Conservation (phyloP, 495 filamentous ascomycete genomes). For the Lasiosphaeriaceae sp. region DNA sequence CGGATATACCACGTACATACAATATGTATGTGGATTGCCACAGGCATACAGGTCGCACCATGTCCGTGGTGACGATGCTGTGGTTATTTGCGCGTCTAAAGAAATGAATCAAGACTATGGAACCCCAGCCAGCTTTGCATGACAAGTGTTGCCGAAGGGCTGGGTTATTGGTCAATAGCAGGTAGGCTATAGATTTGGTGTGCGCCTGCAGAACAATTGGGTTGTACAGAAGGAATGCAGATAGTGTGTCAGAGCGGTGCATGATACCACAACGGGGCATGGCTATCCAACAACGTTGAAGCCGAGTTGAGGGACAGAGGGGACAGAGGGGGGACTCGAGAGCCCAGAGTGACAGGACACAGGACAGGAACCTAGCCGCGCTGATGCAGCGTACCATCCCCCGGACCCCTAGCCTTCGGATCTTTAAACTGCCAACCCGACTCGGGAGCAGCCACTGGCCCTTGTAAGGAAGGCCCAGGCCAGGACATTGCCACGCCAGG, state of each 20-base stretch:
- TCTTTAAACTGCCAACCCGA: not conserved
- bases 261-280: constrained; percentile 12
- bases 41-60: not conserved
- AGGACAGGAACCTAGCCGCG: not conserved
- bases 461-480: not conserved
- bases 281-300: not conserved
- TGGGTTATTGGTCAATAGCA: constrained; percentile 18
- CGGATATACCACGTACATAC: not conserved
- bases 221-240: constrained; percentile 25
- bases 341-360: no score
- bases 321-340: no score
- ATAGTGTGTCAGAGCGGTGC: constrained; percentile 20
- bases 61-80: not conserved
- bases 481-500: not conserved
- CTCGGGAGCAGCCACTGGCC: not conserved
- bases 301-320: not conserved
- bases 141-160: constrained; percentile 8
- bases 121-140: constrained; percentile 10
- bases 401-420: not conserved
- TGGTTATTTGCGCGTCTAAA: constrained; percentile 19
- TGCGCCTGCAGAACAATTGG: constrained; percentile 21
- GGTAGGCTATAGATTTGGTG: constrained; percentile 24
- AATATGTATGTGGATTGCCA: not conserved
- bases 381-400: not conserved
- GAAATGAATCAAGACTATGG: constrained; percentile 1